phyloP scores from a whole-genome alignment of 441 rosid genomes.

The Raphanus hybrid region DNA sequence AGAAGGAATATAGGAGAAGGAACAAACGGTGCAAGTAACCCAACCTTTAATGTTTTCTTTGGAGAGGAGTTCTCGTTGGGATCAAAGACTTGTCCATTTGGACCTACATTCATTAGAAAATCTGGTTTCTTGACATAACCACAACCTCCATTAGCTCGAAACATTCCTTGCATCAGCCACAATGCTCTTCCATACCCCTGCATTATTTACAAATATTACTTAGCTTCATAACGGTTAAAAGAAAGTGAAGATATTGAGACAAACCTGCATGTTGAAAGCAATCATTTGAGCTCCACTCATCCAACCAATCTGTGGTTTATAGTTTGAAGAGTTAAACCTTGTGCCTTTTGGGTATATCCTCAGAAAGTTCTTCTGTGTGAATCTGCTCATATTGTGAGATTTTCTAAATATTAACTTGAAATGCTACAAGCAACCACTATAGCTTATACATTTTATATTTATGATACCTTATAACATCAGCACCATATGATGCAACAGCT shows the following conservation, averaged over 20 bases:
- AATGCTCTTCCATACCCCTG: slow-evolving; percentile 63
- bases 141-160: slow-evolving; percentile 62
- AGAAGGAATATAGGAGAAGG: neutral
- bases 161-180: slow-evolving; percentile 74
- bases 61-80: slow-evolving; percentile 44
- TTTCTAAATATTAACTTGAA: neutral
- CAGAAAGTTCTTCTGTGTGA: slow-evolving; percentile 59
- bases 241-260: slow-evolving; percentile 10
- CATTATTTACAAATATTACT: neutral
- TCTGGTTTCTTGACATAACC: slow-evolving; percentile 63
- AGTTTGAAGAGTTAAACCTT: slow-evolving; percentile 64
- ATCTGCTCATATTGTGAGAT: slow-evolving; percentile 43
- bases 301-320: slow-evolving; percentile 65
- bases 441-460: neutral
- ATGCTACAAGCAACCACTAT: slow-evolving; percentile 21
- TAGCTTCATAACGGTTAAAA: neutral
- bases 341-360: slow-evolving; percentile 69
- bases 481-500: slow-evolving; percentile 52
- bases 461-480: slow-evolving; percentile 58
- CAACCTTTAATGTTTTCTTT: slow-evolving; percentile 55
- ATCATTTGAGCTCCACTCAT: slow-evolving; percentile 73
- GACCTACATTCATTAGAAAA: slow-evolving; percentile 45
- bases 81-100: slow-evolving; percentile 48
- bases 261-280: slow-evolving; percentile 76
- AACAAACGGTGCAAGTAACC: neutral